Base-by-base conservation (phyloP, 73 alveolate species). In the Blepharisma japonicum region DNA sequence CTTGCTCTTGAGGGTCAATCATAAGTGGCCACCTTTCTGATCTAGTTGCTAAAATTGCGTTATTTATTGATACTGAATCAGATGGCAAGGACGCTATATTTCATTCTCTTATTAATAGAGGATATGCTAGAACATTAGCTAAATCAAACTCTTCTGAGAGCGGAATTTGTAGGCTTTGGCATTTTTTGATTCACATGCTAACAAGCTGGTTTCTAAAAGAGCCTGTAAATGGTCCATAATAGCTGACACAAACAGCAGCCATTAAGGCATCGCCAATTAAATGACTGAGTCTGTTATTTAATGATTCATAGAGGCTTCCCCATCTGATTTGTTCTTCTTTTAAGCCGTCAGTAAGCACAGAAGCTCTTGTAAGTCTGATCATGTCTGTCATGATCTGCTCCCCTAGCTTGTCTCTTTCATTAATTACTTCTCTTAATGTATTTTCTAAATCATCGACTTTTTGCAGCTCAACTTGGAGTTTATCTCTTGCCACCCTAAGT, bases 1-100 rank as follows among this genome's bases (percentile, higher is more conserved):
- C 99, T 86, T 94, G 90, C 53, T 91, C 87, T 89, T 96, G 90
- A 6, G 99, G 99, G 83, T 96, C 99, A 42, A 96, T 96, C 88
- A 96, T 87, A 45, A 96, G 83, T 6, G 99, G 98, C 89, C 92
- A 92, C 53, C 95, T 86, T 66, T 89, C 78, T 20, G 96, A 91
- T 42, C 84, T 82, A 38, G 86, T 92, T 18, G 87, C 89, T 21
- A 97, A 77, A 23, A 97, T 91, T 0, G 95, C 99, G 81, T 98
- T 98, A 76, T 86, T 90, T 27, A 94, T 90, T 53, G 99, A 95
- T 56, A 96, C 95, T 70, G 89, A 83, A 84, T 98, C 99, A 6
- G 94, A 87, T 5, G 99, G 99, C 71, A 98, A 86, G 56, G 98
- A 97, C 20, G 95, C 85, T 55, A 92, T 89, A 68, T 89, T 84